Base-by-base conservation (phyloP, 768 basidiomycete genomes). In the Chlorophyllum brunneum region DNA sequence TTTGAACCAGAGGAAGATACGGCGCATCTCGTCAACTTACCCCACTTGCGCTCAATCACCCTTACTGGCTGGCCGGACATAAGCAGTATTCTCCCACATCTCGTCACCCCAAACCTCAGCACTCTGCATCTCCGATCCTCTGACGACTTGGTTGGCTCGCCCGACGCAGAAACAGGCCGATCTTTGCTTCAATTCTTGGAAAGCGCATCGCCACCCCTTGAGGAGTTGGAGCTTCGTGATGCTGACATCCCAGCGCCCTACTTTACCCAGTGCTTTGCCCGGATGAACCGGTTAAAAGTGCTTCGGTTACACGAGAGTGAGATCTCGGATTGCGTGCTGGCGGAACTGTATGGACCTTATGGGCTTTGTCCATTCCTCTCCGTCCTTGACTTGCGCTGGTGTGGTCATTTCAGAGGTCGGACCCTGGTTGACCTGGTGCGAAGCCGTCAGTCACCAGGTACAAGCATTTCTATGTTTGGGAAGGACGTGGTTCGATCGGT, bases 241-340 rank as follows among this genome's bases (percentile, higher is more conserved):
- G 56, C 65, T 23, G 59, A 64, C 43, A 57, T 67, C 13, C 59
- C 63, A 16, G 40, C 56, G n/a, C n/a, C 45, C 11, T 58, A 61
- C 30, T 62, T 67, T 33, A 44, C 49, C n/a, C 51, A 50, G 15
- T 64, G 58, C 46, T 55, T 67, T 22, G 43, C 31, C 9, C 42
- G 42, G 4, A 36, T 45, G 39, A 37, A 23, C 24, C 41, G 22
- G 20, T 31, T 85, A 37, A 67, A 72, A 56, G 74, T 77, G 48
- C 67, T 85, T 15, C 73, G 74, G 48, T 66, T 84, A 33, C 82
- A 83, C 59, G 79, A 81, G 57, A 78, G 77, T 52, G 81, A 82
- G 39, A 76, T 86, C 53, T 64, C 77, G 26, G 77, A 82, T 59
- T 61, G 65, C 15, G 69, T 74, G 18, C 52, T 83, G 8, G 54